Percentiles rank a stretch among this genome's conserved stretches.
Conservation (phyloP, 148 eudicot genomes). For the Tetragonia tetragonoides region DNA sequence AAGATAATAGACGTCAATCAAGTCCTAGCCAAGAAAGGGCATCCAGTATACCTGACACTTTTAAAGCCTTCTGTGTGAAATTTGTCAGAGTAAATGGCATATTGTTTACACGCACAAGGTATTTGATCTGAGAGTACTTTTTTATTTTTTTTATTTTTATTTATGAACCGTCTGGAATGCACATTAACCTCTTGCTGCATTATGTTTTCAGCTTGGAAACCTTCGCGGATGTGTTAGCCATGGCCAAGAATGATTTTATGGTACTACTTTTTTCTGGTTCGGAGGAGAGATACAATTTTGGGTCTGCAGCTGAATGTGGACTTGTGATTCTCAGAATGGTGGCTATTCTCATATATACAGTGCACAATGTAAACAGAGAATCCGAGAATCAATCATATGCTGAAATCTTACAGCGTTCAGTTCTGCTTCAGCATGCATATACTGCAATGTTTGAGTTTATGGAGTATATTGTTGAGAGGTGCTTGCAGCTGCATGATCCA, state of each 20-base stretch:
- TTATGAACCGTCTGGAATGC: not conserved
- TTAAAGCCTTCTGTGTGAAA: constrained; percentile 58
- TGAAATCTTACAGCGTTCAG: constrained; percentile 79
- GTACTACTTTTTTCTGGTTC: constrained; percentile 69
- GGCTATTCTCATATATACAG: constrained; percentile 74
- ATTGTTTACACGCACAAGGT: constrained; percentile 97
- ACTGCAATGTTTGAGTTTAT: constrained; percentile 72
- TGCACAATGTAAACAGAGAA: constrained; percentile 81
- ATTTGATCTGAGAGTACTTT: constrained; percentile 1
- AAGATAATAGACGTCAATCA: constrained; percentile 49
- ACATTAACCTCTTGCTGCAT: constrained; percentile 19
- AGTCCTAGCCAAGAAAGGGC: constrained; percentile 50
- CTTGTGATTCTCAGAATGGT: constrained; percentile 67
- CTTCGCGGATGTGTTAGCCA: constrained; percentile 66
- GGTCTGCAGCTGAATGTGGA: constrained; percentile 76
- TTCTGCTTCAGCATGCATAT: constrained; percentile 79
- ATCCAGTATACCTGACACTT: constrained; percentile 36
- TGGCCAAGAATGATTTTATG: constrained; percentile 53
- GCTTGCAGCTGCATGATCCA: constrained; percentile 67
- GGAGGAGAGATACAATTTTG: constrained; percentile 64
- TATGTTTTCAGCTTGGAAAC: constrained; percentile 76
- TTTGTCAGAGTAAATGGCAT: constrained; percentile 89
- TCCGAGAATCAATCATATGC: constrained; percentile 89
- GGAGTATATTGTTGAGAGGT: constrained; percentile 71
- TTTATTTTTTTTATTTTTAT: not conserved